phyloP scores from a whole-genome alignment of 2,329 filamentous ascomycete species.

The Xylariales sp. region DNA sequence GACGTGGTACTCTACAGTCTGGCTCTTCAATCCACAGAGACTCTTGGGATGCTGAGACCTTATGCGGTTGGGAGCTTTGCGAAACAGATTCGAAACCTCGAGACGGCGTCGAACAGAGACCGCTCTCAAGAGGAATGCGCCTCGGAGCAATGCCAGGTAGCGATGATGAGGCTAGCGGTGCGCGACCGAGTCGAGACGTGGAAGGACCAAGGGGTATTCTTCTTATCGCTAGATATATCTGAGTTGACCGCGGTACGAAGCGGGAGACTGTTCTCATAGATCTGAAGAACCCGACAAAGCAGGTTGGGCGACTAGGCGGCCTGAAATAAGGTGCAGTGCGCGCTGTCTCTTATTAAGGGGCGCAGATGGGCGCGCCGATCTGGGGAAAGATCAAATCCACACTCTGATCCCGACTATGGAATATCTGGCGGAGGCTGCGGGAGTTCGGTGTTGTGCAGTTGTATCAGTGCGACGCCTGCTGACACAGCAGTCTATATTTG shows the following conservation, averaged over 20 bases:
- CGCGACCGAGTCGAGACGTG: neutral
- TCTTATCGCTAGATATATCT: neutral
- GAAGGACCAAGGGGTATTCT: neutral
- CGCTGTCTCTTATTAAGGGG: neutral
- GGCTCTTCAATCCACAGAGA: too few species aligned
- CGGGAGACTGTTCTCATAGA: conserved; percentile 4
- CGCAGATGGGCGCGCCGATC: neutral
- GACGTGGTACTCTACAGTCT: too few species aligned
- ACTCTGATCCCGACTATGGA: neutral
- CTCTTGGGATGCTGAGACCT: too few species aligned
- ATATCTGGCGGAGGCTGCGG: neutral
- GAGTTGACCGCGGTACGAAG: neutral
- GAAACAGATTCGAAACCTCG: too few species aligned
- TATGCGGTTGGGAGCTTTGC: too few species aligned
- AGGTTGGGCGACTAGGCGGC: neutral
- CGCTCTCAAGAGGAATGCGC: neutral
- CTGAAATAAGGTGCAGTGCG: neutral
- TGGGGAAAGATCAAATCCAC: too few species aligned
- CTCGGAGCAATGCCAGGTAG: neutral
- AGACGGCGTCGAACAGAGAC: neutral
- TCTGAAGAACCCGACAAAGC: neutral
- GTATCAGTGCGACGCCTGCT: too few species aligned
- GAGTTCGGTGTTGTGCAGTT: neutral
- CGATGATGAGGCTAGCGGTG: neutral
- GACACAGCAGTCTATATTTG: too few species aligned